Evolutionary conservation across 2,329 filamentous ascomycete species (phyloP), one percentile per base, ranked within the genome.

Genomic region (Apiospora aurea): DNA sequence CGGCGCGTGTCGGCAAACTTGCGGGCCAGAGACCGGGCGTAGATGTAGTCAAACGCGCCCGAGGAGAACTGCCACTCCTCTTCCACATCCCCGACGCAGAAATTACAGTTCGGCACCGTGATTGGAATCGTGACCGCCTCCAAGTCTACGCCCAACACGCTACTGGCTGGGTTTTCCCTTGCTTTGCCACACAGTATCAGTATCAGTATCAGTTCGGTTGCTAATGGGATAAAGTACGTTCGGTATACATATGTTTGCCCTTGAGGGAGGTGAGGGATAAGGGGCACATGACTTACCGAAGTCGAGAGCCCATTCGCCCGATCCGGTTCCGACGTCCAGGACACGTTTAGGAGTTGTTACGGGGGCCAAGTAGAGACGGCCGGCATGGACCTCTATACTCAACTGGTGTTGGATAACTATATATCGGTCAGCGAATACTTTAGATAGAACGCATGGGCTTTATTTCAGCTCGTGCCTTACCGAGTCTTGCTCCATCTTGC

Each of bases 291-390:
- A 46, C 61, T 10, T 38, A 79, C 79, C 67, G 7, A 61, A 61
- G 16, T 61, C 29, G 53, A 80, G 61, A 46, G 78, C 75, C 79
- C 79, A 80, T 29, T 74, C 69, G 21, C 79, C 79, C 0, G 76
- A 75, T 6, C 79, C 79, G n/a, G 79, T 79, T 18, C 79, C 79
- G n/a, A 80, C 72, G 61, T 80, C 79, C 7, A 80, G 73, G 21
- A 78, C 78, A 51, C 75, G 75, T 53, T 77, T 77, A 21, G 79
- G 74, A 24, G 74, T 76, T 1, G 71, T 70, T 21, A 79, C 73
- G 29, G 79, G 79, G 41, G 78, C 76, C 64, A 80, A 71, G 73
- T 81, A 74, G 44, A 79, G 75, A 69, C 72, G 78, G n/a, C 78
- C 78, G 34, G 79, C 78, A 49, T 80, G 53, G 16, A 61, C 29